Conservation (phyloP, 2,329 filamentous ascomycete genomes). For the Capronia americana region DNA sequence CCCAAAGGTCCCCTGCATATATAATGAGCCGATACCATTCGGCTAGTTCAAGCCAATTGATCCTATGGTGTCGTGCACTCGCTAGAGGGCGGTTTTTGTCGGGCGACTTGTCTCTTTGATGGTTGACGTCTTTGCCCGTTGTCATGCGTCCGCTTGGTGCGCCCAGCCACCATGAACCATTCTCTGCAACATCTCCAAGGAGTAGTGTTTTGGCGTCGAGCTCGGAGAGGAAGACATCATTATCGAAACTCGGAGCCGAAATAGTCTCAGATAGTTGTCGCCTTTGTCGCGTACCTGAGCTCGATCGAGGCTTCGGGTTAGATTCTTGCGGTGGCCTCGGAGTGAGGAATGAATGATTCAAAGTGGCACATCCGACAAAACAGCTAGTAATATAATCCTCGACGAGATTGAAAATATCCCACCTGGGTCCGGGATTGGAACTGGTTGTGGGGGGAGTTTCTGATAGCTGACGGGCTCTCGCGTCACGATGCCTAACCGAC, state of each 20-base stretch:
- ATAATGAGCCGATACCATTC: conserved; percentile 77
- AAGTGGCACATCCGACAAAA: conserved; percentile 71
- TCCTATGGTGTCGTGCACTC: conserved; percentile 67
- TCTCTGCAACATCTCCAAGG: conserved; percentile 77
- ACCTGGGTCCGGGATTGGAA: not conserved
- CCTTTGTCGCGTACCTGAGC: conserved; percentile 43
- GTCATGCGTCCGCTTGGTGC: conserved; percentile 50
- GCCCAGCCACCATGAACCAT: conserved; percentile 82
- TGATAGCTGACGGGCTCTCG: conserved; percentile 6
- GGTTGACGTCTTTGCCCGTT: conserved; percentile 39
- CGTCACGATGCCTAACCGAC: conserved; percentile 12
- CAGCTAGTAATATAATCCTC: conserved; percentile 77
- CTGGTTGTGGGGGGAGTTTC: conserved; percentile 2
- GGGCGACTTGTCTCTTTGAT: conserved; percentile 46
- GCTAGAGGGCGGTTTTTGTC: conserved; percentile 51
- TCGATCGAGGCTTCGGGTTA: conserved; percentile 45
- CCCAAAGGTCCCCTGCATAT: conserved; percentile 73
- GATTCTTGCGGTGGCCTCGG: conserved; percentile 53
- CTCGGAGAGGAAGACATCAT: conserved; percentile 60
- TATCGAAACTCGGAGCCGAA: conserved; percentile 39
- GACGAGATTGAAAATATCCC: conserved; percentile 70
- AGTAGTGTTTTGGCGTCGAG: conserved; percentile 77
- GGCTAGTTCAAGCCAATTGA: conserved; percentile 74
- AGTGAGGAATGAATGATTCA: conserved; percentile 78
- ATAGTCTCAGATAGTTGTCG: conserved; percentile 43